These are phyloP conservation scores for Phylloporus arenicola DNA, from an alignment of 768 basidiomycete genomes.

Conservation along the genomic window DNA sequence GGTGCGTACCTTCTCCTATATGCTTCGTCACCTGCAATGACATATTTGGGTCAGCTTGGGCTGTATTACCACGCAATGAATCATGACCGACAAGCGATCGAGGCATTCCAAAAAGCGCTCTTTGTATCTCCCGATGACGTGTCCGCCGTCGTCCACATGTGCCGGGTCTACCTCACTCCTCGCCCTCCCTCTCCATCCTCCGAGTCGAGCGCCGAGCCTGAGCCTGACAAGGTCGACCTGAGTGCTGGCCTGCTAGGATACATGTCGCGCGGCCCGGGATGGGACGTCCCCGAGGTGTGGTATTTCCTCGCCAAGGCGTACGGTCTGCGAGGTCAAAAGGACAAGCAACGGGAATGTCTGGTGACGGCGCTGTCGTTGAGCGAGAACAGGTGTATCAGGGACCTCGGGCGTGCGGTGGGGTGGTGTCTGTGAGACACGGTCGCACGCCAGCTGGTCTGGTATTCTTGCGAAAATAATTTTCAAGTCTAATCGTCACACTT, in stretches of 20 bases:
- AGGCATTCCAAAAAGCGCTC: conserved; percentile 83
- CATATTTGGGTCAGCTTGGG: conserved; percentile 50
- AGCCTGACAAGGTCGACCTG: conserved; percentile 59
- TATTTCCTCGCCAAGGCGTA: conserved; percentile 83
- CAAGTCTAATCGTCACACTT: too few species aligned
- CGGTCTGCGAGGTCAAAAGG: conserved; percentile 65
- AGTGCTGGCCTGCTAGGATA: conserved; percentile 77
- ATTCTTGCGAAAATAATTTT: too few species aligned
- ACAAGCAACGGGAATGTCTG: conserved; percentile 71
- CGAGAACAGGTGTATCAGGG: conserved; percentile 59
- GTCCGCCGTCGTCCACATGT: conserved; percentile 71
- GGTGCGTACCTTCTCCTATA: conserved; percentile 40
- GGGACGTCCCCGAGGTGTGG: conserved; percentile 95
- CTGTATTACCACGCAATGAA: conserved; percentile 62
- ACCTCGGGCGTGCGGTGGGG: conserved; percentile 57
- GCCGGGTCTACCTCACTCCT: conserved; percentile 61
- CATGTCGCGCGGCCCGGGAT: conserved; percentile 72
- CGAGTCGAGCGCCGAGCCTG: conserved; percentile 15
- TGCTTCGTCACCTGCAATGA: background rate
- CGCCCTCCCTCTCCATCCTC: conserved; percentile 16
- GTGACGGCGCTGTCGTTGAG: conserved; percentile 59
- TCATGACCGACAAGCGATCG: conserved; percentile 56
- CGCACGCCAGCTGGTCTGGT: background rate
- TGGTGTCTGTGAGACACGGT: conserved; percentile 49
- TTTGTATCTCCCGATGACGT: conserved; percentile 79